Conservation (phyloP, 495 filamentous ascomycete species). For the Diplogelasinospora grovesii region DNA sequence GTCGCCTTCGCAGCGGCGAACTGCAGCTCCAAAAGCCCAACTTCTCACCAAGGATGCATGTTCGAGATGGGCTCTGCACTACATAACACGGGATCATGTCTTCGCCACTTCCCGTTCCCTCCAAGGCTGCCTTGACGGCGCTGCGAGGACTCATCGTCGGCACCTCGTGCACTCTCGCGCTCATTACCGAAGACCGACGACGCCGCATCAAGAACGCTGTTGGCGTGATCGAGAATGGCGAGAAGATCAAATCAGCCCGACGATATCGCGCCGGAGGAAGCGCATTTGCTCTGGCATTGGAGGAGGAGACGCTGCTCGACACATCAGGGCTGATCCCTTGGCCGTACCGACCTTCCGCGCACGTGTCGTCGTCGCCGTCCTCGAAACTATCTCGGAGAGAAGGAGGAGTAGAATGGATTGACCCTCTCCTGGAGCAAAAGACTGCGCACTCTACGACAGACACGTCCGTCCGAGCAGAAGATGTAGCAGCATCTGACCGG, state of each 20-base stretch:
- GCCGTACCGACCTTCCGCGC: neutral
- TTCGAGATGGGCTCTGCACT: conserved; percentile 17
- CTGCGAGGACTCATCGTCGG: conserved; percentile 46
- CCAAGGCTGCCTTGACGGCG: conserved; percentile 47
- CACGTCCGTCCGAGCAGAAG: too few species aligned
- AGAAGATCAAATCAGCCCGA: conserved; percentile 35
- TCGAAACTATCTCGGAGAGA: neutral
- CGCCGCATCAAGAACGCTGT: conserved; percentile 41
- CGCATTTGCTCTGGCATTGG: conserved; percentile 45
- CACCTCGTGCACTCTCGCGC: conserved; percentile 46
- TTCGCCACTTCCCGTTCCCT: conserved; percentile 42
- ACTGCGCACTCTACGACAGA: too few species aligned
- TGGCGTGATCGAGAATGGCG: conserved; percentile 39
- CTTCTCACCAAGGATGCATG: too few species aligned
- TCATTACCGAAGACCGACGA: conserved; percentile 48
- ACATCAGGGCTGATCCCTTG: conserved; percentile 3
- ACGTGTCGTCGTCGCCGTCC: neutral
- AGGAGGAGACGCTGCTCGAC: conserved; percentile 22
- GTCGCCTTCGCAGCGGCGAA: too few species aligned
- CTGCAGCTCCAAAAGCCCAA: too few species aligned
- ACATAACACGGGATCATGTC: conserved; percentile 32
- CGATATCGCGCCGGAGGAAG: conserved; percentile 31
- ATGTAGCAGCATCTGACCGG: too few species aligned
- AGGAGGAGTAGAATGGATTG: too few species aligned
- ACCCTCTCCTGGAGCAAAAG: too few species aligned